Evolutionary conservation across 2,329 filamentous ascomycete genomes (phyloP), one percentile per base, ranked within the genome.

Genomic region (Fusarium agapanthi): DNA sequence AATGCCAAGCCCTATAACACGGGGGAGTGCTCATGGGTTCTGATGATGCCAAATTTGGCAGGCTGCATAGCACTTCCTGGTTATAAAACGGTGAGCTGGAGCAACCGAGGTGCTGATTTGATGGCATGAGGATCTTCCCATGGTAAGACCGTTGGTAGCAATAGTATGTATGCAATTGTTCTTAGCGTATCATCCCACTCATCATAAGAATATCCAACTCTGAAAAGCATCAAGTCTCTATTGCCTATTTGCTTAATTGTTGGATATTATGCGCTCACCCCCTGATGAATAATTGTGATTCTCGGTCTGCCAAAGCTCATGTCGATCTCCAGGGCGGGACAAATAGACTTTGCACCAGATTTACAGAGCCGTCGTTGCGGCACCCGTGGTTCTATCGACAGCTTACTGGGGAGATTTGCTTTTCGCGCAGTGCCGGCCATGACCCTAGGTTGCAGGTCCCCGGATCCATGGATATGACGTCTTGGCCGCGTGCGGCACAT

Each of bases 401-500:
- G 54, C 34, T 28, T 54, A 61, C 69, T 69, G 65, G 72, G 67
- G 74, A 67, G 59, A 69, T 75, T 77, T 77, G 76, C 76, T 77
- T 77, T 76, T 77, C 73, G 44, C 66, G 60, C 76, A 77, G 69
- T 77, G 74, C 75, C 76, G 74, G 63, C 69, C 67, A 69, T 65
- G 65, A 65, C 65, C 67, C 73, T 72, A 69, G 65, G 64, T 75
- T 68, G 51, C 53, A 72, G 69, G 75, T 71, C 73, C 75, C 73
- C 71, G 47, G 71, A 66, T 69, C 75, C 71, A 77, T 67, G 57
- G 60, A 50, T 70, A 77, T 77, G 76, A 77, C 75, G 76, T 77
- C 73, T 76, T 76, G 67, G 74, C 73, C 74, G 63, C 56, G 64
- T 73, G 73, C 75, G 73, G 74, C 75, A 77, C 73, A 76, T 76